A percentile compares a stretch with the other conserved stretches of the same genome.
phyloP scores from a whole-genome alignment of 1,284 basidiomycete genomes.

The Phylloboletellus chloephorus region DNA sequence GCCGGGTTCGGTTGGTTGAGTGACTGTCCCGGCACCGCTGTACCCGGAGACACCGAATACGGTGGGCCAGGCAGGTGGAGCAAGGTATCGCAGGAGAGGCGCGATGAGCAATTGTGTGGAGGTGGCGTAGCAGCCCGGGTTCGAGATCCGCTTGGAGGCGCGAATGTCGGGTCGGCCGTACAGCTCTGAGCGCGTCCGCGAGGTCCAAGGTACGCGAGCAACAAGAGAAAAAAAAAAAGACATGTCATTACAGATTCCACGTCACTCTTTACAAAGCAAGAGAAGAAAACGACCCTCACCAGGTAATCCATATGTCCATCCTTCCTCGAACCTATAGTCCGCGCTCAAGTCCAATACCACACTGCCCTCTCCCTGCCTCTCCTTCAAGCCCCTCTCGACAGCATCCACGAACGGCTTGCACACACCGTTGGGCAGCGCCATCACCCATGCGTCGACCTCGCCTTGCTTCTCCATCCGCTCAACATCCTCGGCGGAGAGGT shows the following conservation, averaged over 20 bases:
- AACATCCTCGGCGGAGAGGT: conserved; percentile 74
- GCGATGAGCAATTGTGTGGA: conserved; percentile 89
- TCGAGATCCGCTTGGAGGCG: conserved; percentile 80
- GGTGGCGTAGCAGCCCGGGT: conserved; percentile 97
- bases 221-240: conserved; percentile 25
- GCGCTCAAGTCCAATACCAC: conserved; percentile 92
- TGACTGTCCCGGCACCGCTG: conserved; percentile 89
- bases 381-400: conserved; percentile 68
- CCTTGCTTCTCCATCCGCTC: conserved; percentile 82
- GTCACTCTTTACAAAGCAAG: conserved; percentile 18
- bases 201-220: background rate
- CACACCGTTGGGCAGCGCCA: conserved; percentile 96
- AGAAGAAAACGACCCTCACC: conserved; percentile 60
- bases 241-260: conserved; percentile 20
- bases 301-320: conserved; percentile 97
- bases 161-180: conserved; percentile 76
- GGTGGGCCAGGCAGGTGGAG: conserved; percentile 66
- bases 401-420: conserved; percentile 98
- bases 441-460: conserved; percentile 94
- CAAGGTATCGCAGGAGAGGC: conserved; percentile 75
- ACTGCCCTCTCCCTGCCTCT: conserved; percentile 53
- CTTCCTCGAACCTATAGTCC: conserved; percentile 91
- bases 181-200: conserved; percentile 56
- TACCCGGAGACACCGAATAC: conserved; percentile 94
- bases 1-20: conserved; percentile 49